Conservation (phyloP, 2,329 filamentous ascomycete species). For the Aspergillus sp. region DNA sequence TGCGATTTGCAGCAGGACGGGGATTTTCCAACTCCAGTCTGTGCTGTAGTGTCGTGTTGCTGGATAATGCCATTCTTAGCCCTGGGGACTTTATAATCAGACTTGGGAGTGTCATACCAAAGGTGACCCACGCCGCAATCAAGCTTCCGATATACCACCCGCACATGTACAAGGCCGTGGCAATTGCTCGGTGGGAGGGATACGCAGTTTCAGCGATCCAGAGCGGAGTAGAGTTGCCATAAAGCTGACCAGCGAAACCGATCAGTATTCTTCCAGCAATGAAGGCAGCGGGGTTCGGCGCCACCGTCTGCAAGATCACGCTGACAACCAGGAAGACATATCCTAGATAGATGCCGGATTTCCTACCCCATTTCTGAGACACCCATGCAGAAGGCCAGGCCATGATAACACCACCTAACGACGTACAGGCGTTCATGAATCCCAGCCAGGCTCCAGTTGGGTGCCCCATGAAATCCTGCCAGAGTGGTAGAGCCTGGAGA, state of each 20-base stretch:
- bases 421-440: not conserved
- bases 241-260: not conserved
- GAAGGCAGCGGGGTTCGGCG: not conserved
- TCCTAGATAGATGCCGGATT: not conserved
- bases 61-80: not conserved
- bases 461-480: not conserved
- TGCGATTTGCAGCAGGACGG: conserved; percentile 63
- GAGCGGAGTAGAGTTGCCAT: not conserved
- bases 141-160: not conserved
- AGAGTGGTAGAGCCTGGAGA: not conserved
- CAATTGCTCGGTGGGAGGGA: not conserved
- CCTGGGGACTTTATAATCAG: too few relatives aligned
- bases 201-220: not conserved
- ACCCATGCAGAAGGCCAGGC: not conserved
- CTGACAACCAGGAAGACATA: not conserved
- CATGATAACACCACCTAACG: not conserved
- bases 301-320: not conserved
- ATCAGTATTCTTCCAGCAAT: not conserved
- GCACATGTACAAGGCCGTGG: not conserved
- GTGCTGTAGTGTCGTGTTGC: conserved; percentile 27
- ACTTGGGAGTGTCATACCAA: conserved; percentile 17
- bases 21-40: conserved; percentile 65
- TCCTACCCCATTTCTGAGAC: not conserved
- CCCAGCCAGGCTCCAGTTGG: not conserved
- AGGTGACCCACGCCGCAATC: conserved; percentile 24